Evolutionary conservation across 1,139 yeast genomes (phyloP).

Genomic region (Pichia sp.): DNA sequence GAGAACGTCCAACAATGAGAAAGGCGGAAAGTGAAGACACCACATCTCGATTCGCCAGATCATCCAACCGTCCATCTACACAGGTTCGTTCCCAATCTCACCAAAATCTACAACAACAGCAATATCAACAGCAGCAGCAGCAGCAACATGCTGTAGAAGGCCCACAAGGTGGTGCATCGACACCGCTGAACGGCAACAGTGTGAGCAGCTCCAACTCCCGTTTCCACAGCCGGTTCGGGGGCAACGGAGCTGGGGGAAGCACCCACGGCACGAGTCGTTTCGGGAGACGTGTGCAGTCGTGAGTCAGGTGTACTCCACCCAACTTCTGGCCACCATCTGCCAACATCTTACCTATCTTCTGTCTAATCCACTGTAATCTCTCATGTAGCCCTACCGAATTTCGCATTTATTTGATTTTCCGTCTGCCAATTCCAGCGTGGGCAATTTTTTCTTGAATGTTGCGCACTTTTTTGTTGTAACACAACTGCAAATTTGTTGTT

Average conservation of each 20-base stretch:
- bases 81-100: not conserved
- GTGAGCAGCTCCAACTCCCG: slow-evolving; percentile 3
- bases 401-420: too few relatives aligned
- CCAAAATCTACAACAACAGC: slow-evolving; percentile 5
- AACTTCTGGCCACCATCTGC: too few relatives aligned
- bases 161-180: too few relatives aligned
- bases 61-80: not conserved
- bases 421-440: too few relatives aligned
- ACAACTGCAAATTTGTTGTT: slow-evolving; percentile 8
- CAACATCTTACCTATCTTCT: too few relatives aligned
- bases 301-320: too few relatives aligned
- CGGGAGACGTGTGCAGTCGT: slow-evolving; percentile 9
- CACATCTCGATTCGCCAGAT: not conserved
- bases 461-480: slow-evolving; percentile 2
- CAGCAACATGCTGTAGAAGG: too few relatives aligned
- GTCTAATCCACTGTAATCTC: too few relatives aligned
- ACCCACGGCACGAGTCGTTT: slow-evolving; percentile 6
- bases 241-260: slow-evolving; percentile 1
- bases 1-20: not conserved
- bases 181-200: slow-evolving; percentile 5
- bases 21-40: not conserved
- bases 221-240: slow-evolving; percentile 9
- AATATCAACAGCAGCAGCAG: too few relatives aligned
- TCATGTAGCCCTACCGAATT: too few relatives aligned
- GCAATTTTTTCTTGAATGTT: not conserved